phyloP scores from a whole-genome alignment of 1,284 basidiomycete genomes.

The Mycena citricolor region DNA sequence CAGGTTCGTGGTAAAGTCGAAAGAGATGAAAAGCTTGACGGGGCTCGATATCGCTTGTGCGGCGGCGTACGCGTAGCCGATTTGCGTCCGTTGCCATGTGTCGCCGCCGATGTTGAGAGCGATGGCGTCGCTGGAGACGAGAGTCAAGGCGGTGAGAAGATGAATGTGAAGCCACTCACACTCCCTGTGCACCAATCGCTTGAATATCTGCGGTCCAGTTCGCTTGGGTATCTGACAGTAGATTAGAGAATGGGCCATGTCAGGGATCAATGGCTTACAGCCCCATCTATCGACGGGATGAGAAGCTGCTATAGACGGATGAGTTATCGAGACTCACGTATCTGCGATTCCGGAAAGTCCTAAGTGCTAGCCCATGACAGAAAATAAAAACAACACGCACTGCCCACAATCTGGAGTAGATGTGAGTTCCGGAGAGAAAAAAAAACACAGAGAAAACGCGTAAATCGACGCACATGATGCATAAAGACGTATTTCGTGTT shows the following conservation, averaged over 20 bases:
- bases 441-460: background rate
- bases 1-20: slow-evolving; percentile 41
- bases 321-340: slow-evolving; percentile 33
- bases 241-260: slow-evolving; percentile 40
- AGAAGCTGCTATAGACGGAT: slow-evolving; percentile 1
- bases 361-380: slow-evolving; percentile 3
- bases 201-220: slow-evolving; percentile 42
- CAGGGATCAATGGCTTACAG: background rate
- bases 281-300: too few relatives aligned
- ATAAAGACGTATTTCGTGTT: slow-evolving; percentile 46
- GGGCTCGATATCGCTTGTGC: slow-evolving; percentile 31
- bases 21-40: slow-evolving; percentile 43
- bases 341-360: slow-evolving; percentile 29
- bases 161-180: slow-evolving; percentile 31
- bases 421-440: background rate
- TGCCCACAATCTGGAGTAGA: slow-evolving; percentile 42
- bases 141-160: background rate
- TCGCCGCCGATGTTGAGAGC: slow-evolving; percentile 44
- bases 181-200: slow-evolving; percentile 37
- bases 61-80: slow-evolving; percentile 41
- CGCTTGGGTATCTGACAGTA: slow-evolving; percentile 33
- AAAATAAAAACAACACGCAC: slow-evolving; percentile 30
- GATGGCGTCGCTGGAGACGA: slow-evolving; percentile 39
- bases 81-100: slow-evolving; percentile 38
- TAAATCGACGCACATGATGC: slow-evolving; percentile 40